Conservation (phyloP, 2,329 filamentous ascomycete species). For the Coniochaeta prunicola region DNA sequence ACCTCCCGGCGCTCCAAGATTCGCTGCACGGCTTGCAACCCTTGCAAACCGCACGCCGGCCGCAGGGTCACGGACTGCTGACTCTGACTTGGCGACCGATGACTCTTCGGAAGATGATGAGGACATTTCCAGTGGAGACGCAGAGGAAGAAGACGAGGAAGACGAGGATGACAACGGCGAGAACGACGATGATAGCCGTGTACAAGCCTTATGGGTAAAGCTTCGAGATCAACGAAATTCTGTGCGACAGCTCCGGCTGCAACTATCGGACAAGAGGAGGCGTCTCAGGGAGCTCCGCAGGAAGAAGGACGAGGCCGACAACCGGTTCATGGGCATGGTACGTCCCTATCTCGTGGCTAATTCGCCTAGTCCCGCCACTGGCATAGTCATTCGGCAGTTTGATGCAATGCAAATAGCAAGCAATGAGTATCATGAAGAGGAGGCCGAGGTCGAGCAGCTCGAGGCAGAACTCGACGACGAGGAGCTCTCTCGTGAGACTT, state of each 20-base stretch:
- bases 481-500: slow-evolving; percentile 8
- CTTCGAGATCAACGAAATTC: neutral
- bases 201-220: neutral
- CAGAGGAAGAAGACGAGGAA: neutral
- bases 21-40: neutral
- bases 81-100: neutral
- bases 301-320: neutral
- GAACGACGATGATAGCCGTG: neutral
- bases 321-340: neutral
- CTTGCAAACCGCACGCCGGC: neutral
- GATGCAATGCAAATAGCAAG: slow-evolving; percentile 28
- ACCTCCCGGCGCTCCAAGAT: neutral
- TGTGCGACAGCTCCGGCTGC: neutral
- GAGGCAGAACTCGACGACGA: slow-evolving; percentile 11
- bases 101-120: neutral
- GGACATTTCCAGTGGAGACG: neutral
- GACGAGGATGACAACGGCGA: neutral
- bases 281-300: neutral
- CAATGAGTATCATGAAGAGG: slow-evolving; percentile 27
- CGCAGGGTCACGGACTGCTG: neutral
- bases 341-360: slow-evolving; percentile 25
- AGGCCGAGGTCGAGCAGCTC: slow-evolving; percentile 27
- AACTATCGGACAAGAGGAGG: neutral
- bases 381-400: slow-evolving; percentile 21
- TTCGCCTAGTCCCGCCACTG: slow-evolving; percentile 12